Conservation (phyloP, 2,329 filamentous ascomycete species). For the Penicillium corylophilum region DNA sequence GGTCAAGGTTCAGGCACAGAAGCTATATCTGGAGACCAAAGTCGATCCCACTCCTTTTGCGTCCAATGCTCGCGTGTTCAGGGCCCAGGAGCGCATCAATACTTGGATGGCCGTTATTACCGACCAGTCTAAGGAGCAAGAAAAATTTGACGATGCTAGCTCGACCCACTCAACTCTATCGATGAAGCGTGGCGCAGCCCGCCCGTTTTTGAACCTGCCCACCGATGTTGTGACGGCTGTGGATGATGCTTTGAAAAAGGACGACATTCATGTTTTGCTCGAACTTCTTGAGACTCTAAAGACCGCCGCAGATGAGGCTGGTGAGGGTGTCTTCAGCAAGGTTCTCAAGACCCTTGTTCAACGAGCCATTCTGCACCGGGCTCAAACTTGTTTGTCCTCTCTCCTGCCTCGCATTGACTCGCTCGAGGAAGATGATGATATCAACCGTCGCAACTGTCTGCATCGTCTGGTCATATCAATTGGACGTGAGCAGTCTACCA, state of each 20-base stretch:
- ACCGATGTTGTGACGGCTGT: slow-evolving; percentile 48
- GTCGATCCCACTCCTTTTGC: slow-evolving; percentile 88
- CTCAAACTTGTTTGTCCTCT: slow-evolving; percentile 66
- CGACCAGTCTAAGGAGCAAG: slow-evolving; percentile 55
- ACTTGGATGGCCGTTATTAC: slow-evolving; percentile 79
- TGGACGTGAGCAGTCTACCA: slow-evolving; percentile 67
- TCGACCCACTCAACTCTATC: slow-evolving; percentile 70
- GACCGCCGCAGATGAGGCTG: slow-evolving; percentile 52
- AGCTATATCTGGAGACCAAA: slow-evolving; percentile 83
- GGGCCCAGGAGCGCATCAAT: slow-evolving; percentile 71
- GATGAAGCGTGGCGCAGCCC: slow-evolving; percentile 72
- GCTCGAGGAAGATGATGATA: slow-evolving; percentile 83
- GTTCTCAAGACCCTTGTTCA: slow-evolving; percentile 46
- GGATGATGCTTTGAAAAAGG: slow-evolving; percentile 42
- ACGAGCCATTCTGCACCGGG: slow-evolving; percentile 67
- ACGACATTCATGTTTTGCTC: slow-evolving; percentile 41
- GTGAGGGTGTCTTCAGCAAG: slow-evolving; percentile 69
- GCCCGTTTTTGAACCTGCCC: slow-evolving; percentile 72
- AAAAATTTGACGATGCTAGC: slow-evolving; percentile 73
- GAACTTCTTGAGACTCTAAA: slow-evolving; percentile 60
- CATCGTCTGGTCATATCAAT: slow-evolving; percentile 92
- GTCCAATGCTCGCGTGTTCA: slow-evolving; percentile 62
- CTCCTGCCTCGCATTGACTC: slow-evolving; percentile 68
- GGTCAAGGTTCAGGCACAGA: slow-evolving; percentile 73
- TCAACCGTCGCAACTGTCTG: slow-evolving; percentile 90